Evolutionary conservation across 2,329 filamentous ascomycete genomes (phyloP).

Genomic region (Fusarium metavorans): DNA sequence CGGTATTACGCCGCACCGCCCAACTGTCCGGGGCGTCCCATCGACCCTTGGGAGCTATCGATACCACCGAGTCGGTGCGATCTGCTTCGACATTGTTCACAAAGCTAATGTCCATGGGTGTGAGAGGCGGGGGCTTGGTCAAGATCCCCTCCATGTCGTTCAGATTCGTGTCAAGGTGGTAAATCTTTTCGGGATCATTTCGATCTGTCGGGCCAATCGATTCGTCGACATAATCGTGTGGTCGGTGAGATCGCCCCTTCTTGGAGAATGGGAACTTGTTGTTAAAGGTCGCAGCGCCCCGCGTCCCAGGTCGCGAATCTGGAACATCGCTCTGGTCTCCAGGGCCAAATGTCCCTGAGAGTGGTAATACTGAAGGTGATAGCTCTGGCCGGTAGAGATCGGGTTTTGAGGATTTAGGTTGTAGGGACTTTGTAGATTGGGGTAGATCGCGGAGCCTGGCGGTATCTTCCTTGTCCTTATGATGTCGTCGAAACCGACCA

Average conservation of each 20-base stretch:
- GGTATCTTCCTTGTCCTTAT: conserved; percentile 62
- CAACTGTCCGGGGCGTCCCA: conserved; percentile 98
- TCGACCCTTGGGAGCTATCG: conserved; percentile 62
- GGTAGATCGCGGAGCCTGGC: conserved; percentile 62
- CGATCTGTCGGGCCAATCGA: conserved; percentile 71
- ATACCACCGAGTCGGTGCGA: conserved; percentile 49
- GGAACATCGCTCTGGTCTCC: conserved; percentile 46
- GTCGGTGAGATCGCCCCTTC: conserved; percentile 61
- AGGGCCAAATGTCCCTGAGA: conserved; percentile 44
- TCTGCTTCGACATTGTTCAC: conserved; percentile 60
- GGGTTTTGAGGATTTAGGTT: conserved; percentile 61
- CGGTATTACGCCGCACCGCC: conserved; percentile 83
- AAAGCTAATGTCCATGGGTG: conserved; percentile 73
- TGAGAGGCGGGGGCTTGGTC: conserved; percentile 75
- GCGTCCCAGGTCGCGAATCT: conserved; percentile 43
- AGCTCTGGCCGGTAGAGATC: conserved; percentile 58
- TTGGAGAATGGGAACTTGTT: conserved; percentile 74
- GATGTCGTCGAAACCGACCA: conserved; percentile 63
- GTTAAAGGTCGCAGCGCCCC: conserved; percentile 66
- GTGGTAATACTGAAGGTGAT: conserved; percentile 53
- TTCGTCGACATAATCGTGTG: conserved; percentile 67
- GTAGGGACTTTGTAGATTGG: conserved; percentile 65
- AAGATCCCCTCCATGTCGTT: conserved; percentile 93
- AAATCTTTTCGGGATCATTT: conserved; percentile 71
- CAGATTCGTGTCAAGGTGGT: conserved; percentile 87